These are phyloP conservation scores for Hsuehochloa calcarea DNA, from an alignment of 176 grass and related monocot genomes.

Conservation along the genomic window DNA sequence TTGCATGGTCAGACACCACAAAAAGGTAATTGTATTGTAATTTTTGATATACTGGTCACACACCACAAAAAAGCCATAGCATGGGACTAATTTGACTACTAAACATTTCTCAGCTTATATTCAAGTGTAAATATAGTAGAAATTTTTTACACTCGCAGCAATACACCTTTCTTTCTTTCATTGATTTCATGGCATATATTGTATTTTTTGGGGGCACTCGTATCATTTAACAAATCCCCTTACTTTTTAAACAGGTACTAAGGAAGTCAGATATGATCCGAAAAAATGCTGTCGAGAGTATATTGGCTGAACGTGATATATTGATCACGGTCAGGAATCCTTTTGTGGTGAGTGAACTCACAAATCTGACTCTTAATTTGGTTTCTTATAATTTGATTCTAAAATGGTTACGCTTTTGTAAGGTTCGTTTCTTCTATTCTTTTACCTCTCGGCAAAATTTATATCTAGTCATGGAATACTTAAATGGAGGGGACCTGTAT, in stretches of 20 bases:
- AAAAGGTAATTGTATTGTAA: background rate
- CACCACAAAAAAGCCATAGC: background rate
- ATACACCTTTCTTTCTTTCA: background rate
- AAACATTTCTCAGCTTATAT: constrained; percentile 20
- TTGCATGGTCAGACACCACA: background rate
- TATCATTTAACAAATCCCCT: constrained; percentile 18
- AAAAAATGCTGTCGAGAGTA: constrained; percentile 99
- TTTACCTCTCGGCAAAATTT: constrained; percentile 98
- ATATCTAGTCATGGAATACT: constrained; percentile 99
- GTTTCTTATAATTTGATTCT: constrained; percentile 32
- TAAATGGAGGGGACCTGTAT: constrained; percentile 97
- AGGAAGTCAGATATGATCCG: constrained; percentile 99
- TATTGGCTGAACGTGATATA: constrained; percentile 97
- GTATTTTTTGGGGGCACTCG: background rate
- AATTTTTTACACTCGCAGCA: background rate
- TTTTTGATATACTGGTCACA: background rate
- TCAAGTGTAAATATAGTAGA: constrained; percentile 2
- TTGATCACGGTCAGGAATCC: constrained; percentile 97
- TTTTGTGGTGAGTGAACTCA: constrained; percentile 80
- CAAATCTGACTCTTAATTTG: background rate
- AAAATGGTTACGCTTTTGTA: constrained; percentile 39
- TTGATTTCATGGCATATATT: constrained; percentile 6
- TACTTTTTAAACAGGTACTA: constrained; percentile 69
- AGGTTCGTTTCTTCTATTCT: constrained; percentile 99
- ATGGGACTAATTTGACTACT: background rate